phyloP scores from a whole-genome alignment of 108 stramenopile species.

The Fistulifera pelliculosa region DNA sequence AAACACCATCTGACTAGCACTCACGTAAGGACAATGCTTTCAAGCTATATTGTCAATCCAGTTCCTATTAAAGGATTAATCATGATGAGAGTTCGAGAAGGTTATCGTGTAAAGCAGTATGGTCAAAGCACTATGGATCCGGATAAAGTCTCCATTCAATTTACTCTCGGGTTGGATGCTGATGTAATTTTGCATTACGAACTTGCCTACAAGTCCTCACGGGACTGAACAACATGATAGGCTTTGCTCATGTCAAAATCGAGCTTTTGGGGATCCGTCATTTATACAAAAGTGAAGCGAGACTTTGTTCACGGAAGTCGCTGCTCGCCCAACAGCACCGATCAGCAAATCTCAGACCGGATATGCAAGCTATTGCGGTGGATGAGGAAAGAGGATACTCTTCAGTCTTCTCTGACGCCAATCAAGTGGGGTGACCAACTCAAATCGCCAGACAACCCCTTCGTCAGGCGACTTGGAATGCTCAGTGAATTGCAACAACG shows the following conservation, averaged over 20 bases:
- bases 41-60: constrained; percentile 57
- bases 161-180: constrained; percentile 45
- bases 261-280: constrained; percentile 52
- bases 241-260: constrained; percentile 68
- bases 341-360: constrained; percentile 33
- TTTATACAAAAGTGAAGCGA: constrained; percentile 62
- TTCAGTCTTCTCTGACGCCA: constrained; percentile 54
- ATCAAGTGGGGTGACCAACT: constrained; percentile 50
- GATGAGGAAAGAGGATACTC: constrained; percentile 56
- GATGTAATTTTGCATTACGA: constrained; percentile 66
- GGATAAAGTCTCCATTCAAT: constrained; percentile 65
- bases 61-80: constrained; percentile 63
- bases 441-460: constrained; percentile 25
- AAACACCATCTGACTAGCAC: not conserved
- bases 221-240: constrained; percentile 41
- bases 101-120: constrained; percentile 60
- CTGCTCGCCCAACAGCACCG: constrained; percentile 7
- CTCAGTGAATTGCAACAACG: constrained; percentile 39
- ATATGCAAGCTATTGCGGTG: constrained; percentile 52
- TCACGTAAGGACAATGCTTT: constrained; percentile 33
- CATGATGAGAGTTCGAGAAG: constrained; percentile 61
- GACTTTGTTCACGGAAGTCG: constrained; percentile 35
- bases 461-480: constrained; percentile 39
- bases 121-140: constrained; percentile 53
- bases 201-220: constrained; percentile 63